phyloP scores from a whole-genome alignment of 176 grass and related monocot species.

The Triticum timopheevii region DNA sequence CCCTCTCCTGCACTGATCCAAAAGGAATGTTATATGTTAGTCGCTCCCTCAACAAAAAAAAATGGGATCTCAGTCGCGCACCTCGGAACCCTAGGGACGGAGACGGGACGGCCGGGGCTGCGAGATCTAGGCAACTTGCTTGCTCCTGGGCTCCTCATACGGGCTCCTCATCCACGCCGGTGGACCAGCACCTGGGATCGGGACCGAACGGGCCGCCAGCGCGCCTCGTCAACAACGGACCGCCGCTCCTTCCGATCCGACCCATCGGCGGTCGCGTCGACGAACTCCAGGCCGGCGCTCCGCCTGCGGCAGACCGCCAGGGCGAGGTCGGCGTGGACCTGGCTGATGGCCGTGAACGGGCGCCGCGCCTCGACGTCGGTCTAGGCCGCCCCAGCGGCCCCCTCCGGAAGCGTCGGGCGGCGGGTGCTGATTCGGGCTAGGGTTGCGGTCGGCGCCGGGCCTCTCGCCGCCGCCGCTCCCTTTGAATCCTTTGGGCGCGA shows the following conservation, averaged over 20 bases:
- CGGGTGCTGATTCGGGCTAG: slow-evolving; percentile 24
- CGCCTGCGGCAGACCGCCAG: slow-evolving; percentile 13
- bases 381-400: slow-evolving; percentile 26
- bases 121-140: slow-evolving; percentile 43
- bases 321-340: slow-evolving; percentile 96
- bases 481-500: slow-evolving; percentile 60
- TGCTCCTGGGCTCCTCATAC: slow-evolving; percentile 42
- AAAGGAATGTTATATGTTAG: slow-evolving; percentile 16
- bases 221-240: too few species aligned
- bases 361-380: slow-evolving; percentile 25
- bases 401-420: slow-evolving; percentile 7
- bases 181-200: background rate
- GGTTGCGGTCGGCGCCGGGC: background rate
- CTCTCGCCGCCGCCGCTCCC: slow-evolving; percentile 58
- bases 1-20: slow-evolving; percentile 76
- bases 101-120: background rate
- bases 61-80: background rate
- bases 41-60: background rate
- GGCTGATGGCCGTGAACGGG: slow-evolving; percentile 84
- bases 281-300: too few species aligned
- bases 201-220: too few species aligned
- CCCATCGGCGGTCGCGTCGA: too few species aligned
- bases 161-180: too few species aligned
- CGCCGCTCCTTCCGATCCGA: too few species aligned
- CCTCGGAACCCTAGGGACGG: slow-evolving; percentile 27